Evolutionary conservation across 805 yeast genomes (phyloP).

Genomic region (Starmerella asiatica): DNA sequence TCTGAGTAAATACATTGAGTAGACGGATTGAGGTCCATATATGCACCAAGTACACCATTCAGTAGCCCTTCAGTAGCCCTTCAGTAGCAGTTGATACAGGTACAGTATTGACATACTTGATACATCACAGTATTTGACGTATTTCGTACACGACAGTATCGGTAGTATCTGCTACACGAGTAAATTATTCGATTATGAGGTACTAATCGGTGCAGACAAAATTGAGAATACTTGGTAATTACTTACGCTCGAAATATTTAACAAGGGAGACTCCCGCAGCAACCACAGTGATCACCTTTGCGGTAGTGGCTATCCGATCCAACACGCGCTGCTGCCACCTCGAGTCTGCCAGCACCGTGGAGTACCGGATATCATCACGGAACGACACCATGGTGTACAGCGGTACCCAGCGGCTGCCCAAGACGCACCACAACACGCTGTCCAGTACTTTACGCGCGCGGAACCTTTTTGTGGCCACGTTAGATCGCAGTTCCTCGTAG

Average conservation of each 20-base stretch:
- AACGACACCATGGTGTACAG: slow-evolving; percentile 87
- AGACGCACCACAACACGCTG: slow-evolving; percentile 41
- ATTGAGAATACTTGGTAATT: no score
- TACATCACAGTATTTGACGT: no score
- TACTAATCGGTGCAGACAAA: no score
- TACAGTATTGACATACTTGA: no score
- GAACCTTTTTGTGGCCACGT: slow-evolving; percentile 51
- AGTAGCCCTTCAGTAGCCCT: no score
- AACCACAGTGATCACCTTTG: background rate
- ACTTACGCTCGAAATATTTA: background rate
- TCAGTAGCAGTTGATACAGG: no score
- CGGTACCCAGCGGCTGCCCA: slow-evolving; percentile 65
- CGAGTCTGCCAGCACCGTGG: slow-evolving; percentile 46
- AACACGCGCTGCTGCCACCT: slow-evolving; percentile 44
- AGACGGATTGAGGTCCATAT: no score
- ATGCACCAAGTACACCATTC: no score
- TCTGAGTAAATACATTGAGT: no score
- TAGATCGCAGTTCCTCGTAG: slow-evolving; percentile 75
- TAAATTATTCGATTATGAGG: no score
- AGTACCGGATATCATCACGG: slow-evolving; percentile 66
- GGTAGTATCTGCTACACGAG: no score
- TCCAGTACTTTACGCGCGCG: slow-evolving; percentile 57
- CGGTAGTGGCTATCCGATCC: slow-evolving; percentile 3
- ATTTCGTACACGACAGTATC: no score
- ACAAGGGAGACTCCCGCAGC: background rate